A percentile compares a stretch with the other conserved stretches of the same genome.
Conservation (phyloP, 2,329 filamentous ascomycete species). For the Fusarium continuum region DNA sequence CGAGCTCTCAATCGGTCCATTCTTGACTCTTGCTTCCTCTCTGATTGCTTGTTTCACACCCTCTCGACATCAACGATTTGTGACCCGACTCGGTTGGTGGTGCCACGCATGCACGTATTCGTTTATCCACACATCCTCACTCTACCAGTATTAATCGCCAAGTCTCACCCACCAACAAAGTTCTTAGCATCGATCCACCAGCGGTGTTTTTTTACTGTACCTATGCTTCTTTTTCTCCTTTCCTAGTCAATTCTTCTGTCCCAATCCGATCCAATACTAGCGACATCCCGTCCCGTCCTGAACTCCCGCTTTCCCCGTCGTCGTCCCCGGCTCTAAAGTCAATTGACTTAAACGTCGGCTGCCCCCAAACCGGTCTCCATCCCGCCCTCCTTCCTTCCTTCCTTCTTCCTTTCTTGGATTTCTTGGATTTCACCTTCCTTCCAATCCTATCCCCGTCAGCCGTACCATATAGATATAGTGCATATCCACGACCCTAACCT, state of each 20-base stretch:
- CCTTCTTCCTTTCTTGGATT: slow-evolving; percentile 7
- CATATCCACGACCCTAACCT: neutral
- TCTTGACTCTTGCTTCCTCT: neutral
- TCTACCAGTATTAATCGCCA: slow-evolving; percentile 13
- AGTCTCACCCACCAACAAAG: slow-evolving; percentile 26
- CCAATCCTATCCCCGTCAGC: neutral
- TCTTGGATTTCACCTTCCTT: slow-evolving; percentile 7
- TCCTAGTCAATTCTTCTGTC: neutral
- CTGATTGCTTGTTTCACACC: slow-evolving; percentile 32
- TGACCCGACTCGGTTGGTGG: slow-evolving; percentile 31
- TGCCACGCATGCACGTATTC: slow-evolving; percentile 28
- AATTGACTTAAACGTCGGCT: slow-evolving; percentile 35
- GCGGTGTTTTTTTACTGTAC: neutral
- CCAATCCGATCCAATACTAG: neutral
- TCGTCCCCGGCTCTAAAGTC: slow-evolving; percentile 32
- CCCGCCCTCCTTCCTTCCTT: neutral
- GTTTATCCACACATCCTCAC: slow-evolving; percentile 29
- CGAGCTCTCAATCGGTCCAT: slow-evolving; percentile 16
- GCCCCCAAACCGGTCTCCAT: slow-evolving; percentile 15
- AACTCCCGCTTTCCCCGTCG: slow-evolving; percentile 20
- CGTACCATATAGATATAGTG: neutral
- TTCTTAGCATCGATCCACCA: slow-evolving; percentile 24
- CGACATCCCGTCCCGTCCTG: slow-evolving; percentile 13
- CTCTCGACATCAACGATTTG: slow-evolving; percentile 18
- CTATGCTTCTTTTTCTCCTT: neutral